Evolutionary conservation across 352 stramenopile genomes (phyloP).

Genomic region (Globisporangium nagaii): DNA sequence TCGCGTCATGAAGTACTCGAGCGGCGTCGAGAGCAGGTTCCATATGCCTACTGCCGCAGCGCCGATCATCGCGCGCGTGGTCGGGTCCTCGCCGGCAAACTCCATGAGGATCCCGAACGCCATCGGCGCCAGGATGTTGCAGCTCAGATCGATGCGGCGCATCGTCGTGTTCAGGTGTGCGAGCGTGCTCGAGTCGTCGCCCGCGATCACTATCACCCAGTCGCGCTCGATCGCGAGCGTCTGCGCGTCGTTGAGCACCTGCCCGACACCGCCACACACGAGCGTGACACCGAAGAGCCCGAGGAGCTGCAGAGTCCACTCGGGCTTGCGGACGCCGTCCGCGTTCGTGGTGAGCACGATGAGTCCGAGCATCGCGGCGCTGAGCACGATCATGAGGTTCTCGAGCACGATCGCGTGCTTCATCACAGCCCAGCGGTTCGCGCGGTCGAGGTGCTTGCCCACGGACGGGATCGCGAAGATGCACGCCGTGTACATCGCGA

Average conservation of each 20-base stretch:
- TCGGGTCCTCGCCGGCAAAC: slow-evolving; percentile 56
- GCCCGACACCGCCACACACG: slow-evolving; percentile 60
- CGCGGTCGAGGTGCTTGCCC: slow-evolving; percentile 51
- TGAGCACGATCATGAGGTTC: slow-evolving; percentile 74
- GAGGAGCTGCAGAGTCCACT: slow-evolving; percentile 42
- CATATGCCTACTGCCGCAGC: slow-evolving; percentile 61
- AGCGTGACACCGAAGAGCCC: slow-evolving; percentile 46
- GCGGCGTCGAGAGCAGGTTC: slow-evolving; percentile 72
- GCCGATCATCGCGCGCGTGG: slow-evolving; percentile 56
- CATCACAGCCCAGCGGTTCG: slow-evolving; percentile 66
- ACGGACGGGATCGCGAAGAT: slow-evolving; percentile 68
- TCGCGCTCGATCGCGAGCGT: slow-evolving; percentile 79
- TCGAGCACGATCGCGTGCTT: slow-evolving; percentile 67
- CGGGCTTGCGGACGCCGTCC: slow-evolving; percentile 42
- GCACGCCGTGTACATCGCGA: slow-evolving; percentile 70
- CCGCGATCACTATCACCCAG: slow-evolving; percentile 80
- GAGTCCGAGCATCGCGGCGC: slow-evolving; percentile 44
- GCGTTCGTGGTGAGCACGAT: slow-evolving; percentile 67
- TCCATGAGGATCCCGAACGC: slow-evolving; percentile 79
- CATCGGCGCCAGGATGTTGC: slow-evolving; percentile 70
- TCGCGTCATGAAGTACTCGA: slow-evolving; percentile 72
- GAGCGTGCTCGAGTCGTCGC: slow-evolving; percentile 35
- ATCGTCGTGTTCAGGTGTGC: slow-evolving; percentile 72
- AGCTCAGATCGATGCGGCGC: slow-evolving; percentile 76
- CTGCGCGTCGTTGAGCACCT: slow-evolving; percentile 73